These are phyloP conservation scores for Firmiana major DNA, from an alignment of 345 rosid genomes.

Conservation along the genomic window DNA sequence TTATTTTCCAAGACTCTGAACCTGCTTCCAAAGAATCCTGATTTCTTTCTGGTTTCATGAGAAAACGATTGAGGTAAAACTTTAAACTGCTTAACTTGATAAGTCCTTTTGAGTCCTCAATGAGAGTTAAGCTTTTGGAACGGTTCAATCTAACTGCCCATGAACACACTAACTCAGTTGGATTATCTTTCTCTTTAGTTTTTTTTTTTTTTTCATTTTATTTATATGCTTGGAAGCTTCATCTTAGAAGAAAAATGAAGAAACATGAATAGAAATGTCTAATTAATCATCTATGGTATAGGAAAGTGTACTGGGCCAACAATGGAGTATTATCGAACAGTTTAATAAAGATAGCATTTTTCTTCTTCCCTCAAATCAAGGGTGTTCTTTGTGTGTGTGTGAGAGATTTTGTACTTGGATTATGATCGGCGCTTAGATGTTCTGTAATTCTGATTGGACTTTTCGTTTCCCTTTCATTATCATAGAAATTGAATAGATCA, in stretches of 20 bases:
- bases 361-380: background rate
- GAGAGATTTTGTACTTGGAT: background rate
- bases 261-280: background rate
- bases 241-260: background rate
- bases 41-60: constrained; percentile 10
- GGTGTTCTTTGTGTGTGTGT: background rate
- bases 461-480: background rate
- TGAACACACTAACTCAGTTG: background rate
- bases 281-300: background rate
- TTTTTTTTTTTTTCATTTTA: background rate
- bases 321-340: background rate
- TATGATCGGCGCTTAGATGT: background rate
- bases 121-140: background rate
- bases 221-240: background rate
- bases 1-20: constrained; percentile 5
- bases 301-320: background rate
- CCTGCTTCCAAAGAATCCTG: constrained; percentile 7
- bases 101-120: background rate
- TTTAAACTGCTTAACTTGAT: background rate
- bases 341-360: background rate
- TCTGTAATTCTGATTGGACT: background rate
- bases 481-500: background rate
- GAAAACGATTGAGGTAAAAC: constrained; percentile 15
- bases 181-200: background rate
- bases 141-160: no score